Evolutionary conservation across 2,329 filamentous ascomycete genomes (phyloP).

Genomic region (Penicillium sp.): DNA sequence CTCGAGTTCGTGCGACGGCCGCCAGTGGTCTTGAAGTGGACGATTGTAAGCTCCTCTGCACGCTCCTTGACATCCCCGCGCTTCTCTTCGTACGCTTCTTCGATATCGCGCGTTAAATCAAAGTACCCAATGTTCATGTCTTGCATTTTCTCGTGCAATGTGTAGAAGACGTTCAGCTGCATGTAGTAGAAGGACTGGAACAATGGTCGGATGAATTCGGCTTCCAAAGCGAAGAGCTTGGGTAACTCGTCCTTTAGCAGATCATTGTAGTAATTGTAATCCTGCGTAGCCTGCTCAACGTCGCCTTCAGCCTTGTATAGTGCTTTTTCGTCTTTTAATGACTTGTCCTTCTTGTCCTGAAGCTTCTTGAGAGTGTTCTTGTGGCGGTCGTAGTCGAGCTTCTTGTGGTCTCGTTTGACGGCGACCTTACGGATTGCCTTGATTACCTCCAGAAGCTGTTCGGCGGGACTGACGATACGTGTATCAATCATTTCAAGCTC

Average conservation of each 20-base stretch:
- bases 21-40: conserved; percentile 89
- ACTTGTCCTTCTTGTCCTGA: conserved; percentile 97
- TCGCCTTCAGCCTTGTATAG: conserved; percentile 95
- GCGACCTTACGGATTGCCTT: conserved; percentile 91
- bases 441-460: conserved; percentile 92
- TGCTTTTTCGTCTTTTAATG: conserved; percentile 94
- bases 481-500: conserved; percentile 98
- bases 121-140: conserved; percentile 97
- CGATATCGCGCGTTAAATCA: conserved; percentile 85
- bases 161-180: conserved; percentile 99
- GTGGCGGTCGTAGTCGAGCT: conserved; percentile 93
- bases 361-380: conserved; percentile 85
- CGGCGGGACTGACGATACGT: conserved; percentile 86
- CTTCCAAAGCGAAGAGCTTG: conserved; percentile 85
- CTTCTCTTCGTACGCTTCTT: conserved; percentile 88
- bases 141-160: conserved; percentile 97
- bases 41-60: conserved; percentile 82
- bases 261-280: conserved; percentile 98
- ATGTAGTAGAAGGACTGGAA: conserved; percentile 99
- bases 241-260: conserved; percentile 94
- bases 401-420: conserved; percentile 93
- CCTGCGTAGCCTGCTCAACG: conserved; percentile 87
- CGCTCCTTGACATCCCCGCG: conserved; percentile 87
- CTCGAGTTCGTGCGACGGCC: conserved; percentile 49
- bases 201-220: conserved; percentile 92